phyloP scores from a whole-genome alignment of 2,329 filamentous ascomycete species.

The Didymella arachidicola region DNA sequence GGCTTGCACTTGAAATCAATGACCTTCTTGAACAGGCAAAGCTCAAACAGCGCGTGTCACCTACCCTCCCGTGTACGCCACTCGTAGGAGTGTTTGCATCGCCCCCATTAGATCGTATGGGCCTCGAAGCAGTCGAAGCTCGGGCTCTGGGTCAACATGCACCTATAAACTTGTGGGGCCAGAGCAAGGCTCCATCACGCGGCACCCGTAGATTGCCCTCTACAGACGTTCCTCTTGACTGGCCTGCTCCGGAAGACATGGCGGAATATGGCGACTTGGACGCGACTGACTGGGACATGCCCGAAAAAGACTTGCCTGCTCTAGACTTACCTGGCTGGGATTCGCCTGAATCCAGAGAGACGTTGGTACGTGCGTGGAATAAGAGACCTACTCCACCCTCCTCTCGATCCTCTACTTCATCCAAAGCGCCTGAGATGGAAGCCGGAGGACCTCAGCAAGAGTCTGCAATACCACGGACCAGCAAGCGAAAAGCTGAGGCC shows the following conservation, averaged over 20 bases:
- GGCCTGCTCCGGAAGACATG: not conserved
- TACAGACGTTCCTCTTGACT: too few relatives aligned
- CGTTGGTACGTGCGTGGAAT: not conserved
- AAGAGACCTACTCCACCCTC: not conserved
- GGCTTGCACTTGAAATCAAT: not conserved
- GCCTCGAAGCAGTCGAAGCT: not conserved
- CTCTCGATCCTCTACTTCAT: too few relatives aligned
- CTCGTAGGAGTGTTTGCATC: not conserved
- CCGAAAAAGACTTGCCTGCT: too few relatives aligned
- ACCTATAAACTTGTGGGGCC: not conserved
- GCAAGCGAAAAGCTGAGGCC: too few relatives aligned
- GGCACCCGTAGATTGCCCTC: not conserved
- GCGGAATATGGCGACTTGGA: not conserved
- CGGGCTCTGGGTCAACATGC: not conserved
- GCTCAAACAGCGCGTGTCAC: not conserved
- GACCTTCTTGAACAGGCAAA: not conserved
- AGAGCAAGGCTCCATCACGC: not conserved
- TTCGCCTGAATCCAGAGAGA: not conserved
- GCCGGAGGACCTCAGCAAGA: too few relatives aligned
- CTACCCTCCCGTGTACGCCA: not conserved
- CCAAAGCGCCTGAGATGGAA: too few relatives aligned
- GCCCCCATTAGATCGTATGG: not conserved
- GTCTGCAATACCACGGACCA: too few relatives aligned
- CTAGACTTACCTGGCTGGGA: too few relatives aligned
- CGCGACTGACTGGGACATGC: not conserved